Percentiles rank a stretch among this genome's conserved stretches.
phyloP scores from a whole-genome alignment of 2,329 filamentous ascomycete genomes.

The Exophiala lecanii-corni region DNA sequence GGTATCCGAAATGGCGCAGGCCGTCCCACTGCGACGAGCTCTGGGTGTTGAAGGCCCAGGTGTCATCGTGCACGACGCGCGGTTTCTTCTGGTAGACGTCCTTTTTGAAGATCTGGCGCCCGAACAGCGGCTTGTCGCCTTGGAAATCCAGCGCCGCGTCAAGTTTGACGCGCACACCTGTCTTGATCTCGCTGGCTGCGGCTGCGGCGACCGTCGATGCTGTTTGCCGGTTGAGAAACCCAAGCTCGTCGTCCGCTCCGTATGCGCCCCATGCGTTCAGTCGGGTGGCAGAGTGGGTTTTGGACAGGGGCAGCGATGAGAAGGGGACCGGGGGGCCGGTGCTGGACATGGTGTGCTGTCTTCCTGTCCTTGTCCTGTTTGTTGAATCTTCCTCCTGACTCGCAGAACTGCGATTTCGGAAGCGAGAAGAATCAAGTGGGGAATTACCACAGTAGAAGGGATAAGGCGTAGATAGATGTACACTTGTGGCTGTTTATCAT shows the following conservation, averaged over 20 bases:
- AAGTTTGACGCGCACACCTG: constrained; percentile 28
- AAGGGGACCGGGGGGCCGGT: constrained; percentile 26
- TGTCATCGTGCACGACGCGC: constrained; percentile 28
- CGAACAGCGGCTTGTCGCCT: constrained; percentile 33
- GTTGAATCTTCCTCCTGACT: too few relatives aligned
- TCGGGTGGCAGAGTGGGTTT: constrained; percentile 38
- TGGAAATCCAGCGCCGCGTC: constrained; percentile 40
- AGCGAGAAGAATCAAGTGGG: too few relatives aligned
- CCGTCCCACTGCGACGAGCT: constrained; percentile 27
- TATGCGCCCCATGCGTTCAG: constrained; percentile 55
- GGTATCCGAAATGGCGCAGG: constrained; percentile 27
- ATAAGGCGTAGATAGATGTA: too few relatives aligned
- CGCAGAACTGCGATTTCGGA: too few relatives aligned
- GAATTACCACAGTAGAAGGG: too few relatives aligned
- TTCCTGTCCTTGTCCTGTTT: too few relatives aligned
- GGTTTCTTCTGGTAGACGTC: constrained; percentile 29
- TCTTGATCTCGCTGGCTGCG: constrained; percentile 41
- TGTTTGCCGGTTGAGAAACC: constrained; percentile 53
- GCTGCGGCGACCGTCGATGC: constrained; percentile 40
- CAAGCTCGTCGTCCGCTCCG: constrained; percentile 48
- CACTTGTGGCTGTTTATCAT: too few relatives aligned
- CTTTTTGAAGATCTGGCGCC: constrained; percentile 29
- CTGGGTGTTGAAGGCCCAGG: constrained; percentile 28
- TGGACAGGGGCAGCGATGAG: constrained; percentile 45
- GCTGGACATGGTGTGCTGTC: constrained; percentile 15